A percentile compares a stretch with the other conserved stretches of the same genome.
These are phyloP conservation scores for maize (Zea mays) DNA, from an alignment of 176 grass and related monocot genomes.

Conservation along the genomic window DNA sequence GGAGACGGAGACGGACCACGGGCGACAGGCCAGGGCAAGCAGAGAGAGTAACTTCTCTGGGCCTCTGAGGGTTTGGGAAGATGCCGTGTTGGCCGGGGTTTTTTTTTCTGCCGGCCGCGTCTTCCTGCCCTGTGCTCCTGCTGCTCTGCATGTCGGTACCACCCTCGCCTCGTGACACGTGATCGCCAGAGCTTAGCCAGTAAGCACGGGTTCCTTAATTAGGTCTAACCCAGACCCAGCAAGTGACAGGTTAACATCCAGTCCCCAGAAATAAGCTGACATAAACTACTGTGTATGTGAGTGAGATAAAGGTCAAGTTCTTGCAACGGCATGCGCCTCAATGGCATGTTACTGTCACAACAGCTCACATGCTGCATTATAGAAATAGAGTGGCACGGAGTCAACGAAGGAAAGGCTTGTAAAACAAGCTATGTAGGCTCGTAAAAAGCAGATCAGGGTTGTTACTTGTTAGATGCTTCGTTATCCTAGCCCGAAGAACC, in stretches of 20 bases:
- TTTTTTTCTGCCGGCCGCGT: background rate
- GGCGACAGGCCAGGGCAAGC: background rate
- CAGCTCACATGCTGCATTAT: background rate
- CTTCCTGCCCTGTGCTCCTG: too few relatives aligned
- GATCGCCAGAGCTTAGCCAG: background rate
- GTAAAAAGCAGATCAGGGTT: background rate
- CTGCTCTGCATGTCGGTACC: background rate
- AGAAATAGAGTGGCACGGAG: background rate
- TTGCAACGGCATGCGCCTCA: background rate
- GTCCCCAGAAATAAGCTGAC: background rate
- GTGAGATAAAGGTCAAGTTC: background rate
- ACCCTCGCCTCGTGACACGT: slow-evolving; percentile 25
- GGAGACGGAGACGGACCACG: background rate
- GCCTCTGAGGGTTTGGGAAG: too few relatives aligned
- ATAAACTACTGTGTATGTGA: too few relatives aligned
- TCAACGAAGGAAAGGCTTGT: background rate
- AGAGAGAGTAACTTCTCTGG: background rate
- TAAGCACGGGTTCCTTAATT: background rate
- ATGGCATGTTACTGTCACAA: slow-evolving; percentile 8
- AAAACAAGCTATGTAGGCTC: slow-evolving; percentile 1
- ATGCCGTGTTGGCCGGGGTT: slow-evolving; percentile 34
- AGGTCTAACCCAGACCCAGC: background rate
- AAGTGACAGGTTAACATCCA: background rate
- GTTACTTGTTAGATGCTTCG: too few relatives aligned
- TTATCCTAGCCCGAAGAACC: too few relatives aligned